Percentiles rank a stretch among this genome's conserved stretches.
These are phyloP conservation scores for Ophiostoma piceae DNA, from an alignment of 2,329 filamentous ascomycete genomes.

Conservation along the genomic window DNA sequence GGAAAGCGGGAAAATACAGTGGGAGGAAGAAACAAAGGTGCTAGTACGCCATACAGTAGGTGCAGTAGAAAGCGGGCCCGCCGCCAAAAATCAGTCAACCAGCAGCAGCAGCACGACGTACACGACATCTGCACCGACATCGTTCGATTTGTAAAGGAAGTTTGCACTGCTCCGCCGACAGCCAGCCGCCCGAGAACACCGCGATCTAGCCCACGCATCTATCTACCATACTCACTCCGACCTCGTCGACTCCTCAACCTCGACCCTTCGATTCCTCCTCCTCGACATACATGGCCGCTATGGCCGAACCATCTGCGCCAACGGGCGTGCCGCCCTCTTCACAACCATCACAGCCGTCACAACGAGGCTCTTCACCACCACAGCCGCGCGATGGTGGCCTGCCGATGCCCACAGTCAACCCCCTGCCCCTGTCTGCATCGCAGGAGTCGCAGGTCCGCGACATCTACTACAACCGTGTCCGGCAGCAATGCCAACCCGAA, in stretches of 20 bases:
- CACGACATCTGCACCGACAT: conserved; percentile 5
- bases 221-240: background rate
- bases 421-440: conserved; percentile 72
- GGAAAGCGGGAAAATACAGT: conserved; percentile 9
- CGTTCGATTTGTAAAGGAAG: conserved; percentile 8
- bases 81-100: conserved; percentile 8
- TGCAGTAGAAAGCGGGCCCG: conserved; percentile 11
- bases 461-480: conserved; percentile 73
- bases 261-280: background rate
- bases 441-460: conserved; percentile 80
- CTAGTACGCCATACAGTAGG: background rate
- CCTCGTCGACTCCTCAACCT: background rate
- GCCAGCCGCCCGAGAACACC: background rate
- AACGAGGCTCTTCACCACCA: conserved; percentile 8
- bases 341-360: conserved; percentile 21
- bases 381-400: conserved; percentile 24
- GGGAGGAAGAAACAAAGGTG: background rate
- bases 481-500: conserved; percentile 67
- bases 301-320: conserved; percentile 16
- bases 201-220: background rate
- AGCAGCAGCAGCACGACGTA: conserved; percentile 5
- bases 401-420: conserved; percentile 62
- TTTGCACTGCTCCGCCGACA: background rate
- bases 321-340: conserved; percentile 30
- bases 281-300: conserved; percentile 9